phyloP scores from a whole-genome alignment of 805 yeast genomes.

The Starmerella tilneyi region DNA sequence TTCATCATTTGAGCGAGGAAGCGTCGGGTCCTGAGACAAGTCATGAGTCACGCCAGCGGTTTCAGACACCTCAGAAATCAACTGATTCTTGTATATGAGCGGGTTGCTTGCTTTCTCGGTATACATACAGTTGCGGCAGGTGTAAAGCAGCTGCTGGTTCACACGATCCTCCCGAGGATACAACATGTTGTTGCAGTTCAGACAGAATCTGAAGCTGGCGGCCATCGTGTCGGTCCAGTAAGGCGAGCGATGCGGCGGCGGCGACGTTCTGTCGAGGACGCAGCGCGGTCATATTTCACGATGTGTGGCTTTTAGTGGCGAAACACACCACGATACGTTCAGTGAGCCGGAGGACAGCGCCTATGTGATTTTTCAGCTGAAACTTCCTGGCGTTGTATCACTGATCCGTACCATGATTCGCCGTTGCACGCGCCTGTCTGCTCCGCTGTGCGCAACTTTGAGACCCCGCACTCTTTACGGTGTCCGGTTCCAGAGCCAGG shows the following conservation, averaged over 20 bases:
- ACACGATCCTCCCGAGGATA: conserved; percentile 93
- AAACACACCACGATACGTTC: too few relatives aligned
- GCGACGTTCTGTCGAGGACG: neutral
- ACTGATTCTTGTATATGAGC: conserved; percentile 78
- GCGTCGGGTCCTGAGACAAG: conserved; percentile 92
- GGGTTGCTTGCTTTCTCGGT: conserved; percentile 85
- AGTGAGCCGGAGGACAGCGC: too few relatives aligned
- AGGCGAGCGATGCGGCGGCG: neutral
- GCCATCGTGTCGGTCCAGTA: conserved; percentile 43
- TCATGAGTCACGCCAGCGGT: conserved; percentile 97
- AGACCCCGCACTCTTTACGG: neutral
- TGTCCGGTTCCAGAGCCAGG: conserved; percentile 35
- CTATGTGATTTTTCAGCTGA: conserved; percentile 6
- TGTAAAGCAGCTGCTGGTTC: conserved; percentile 61
- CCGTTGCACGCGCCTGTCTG: conserved; percentile 7
- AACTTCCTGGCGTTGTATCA: neutral
- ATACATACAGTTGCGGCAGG: conserved; percentile 90
- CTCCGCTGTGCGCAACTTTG: conserved; percentile 4
- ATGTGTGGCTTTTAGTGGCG: conserved; percentile 2
- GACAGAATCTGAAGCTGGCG: conserved; percentile 80
- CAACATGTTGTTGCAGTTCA: conserved; percentile 96
- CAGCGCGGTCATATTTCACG: conserved; percentile 1
- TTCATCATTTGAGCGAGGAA: conserved; percentile 87
- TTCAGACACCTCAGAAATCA: conserved; percentile 79
- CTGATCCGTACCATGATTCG: conserved; percentile 1